Evolutionary conservation across 768 basidiomycete species (phyloP), one percentile per base, ranked within the genome.

Genomic region (Tylopilus sp.): DNA sequence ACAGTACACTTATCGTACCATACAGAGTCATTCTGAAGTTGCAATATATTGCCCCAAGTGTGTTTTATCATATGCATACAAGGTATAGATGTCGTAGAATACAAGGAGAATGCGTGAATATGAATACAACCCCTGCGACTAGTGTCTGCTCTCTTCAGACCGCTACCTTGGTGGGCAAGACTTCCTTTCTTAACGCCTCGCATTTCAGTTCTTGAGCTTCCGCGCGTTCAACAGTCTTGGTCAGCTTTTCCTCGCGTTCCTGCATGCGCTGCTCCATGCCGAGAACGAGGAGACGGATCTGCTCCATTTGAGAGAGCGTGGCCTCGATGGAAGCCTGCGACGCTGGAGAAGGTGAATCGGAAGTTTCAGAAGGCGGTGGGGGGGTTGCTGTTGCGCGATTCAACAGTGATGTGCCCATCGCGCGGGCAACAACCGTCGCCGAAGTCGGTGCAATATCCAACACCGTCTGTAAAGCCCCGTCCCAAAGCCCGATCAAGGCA

Each of bases 211-310:
- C 73, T 57, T 87, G 84, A 28, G 67, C 67, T 60, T 85, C 82
- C 1, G 86, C 88, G 22, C 74, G 74, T 60, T 80, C 77, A 17
- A 87, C 70, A 23, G 75, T 79, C 63, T 83, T 83, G 12, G 70
- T 59, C 22, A 90, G 67, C 63, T 80, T 81, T 36, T 79, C 80
- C 56, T 88, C 83, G 30, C 85, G 76, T 15, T 67, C 68, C 51
- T 85, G 78, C 53, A 88, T 71, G 49, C 85, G 76, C 59, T 88
- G 81, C 51, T 88, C 85, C 83, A 90, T 88, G 0, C 88, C 88
- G 15, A 88, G 70, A 17, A 90, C 77, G 20, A 88, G 69, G 54
- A 85, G 66, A 31, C 83, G 78, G 5, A 88, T 75, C 52, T 87
- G 82, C 57, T 88, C 86, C 26, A 89, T 75, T 50, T 86, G 81